These are phyloP conservation scores for Colletotrichum sp. DNA, from an alignment of 2,329 filamentous ascomycete species.

Conservation along the genomic window DNA sequence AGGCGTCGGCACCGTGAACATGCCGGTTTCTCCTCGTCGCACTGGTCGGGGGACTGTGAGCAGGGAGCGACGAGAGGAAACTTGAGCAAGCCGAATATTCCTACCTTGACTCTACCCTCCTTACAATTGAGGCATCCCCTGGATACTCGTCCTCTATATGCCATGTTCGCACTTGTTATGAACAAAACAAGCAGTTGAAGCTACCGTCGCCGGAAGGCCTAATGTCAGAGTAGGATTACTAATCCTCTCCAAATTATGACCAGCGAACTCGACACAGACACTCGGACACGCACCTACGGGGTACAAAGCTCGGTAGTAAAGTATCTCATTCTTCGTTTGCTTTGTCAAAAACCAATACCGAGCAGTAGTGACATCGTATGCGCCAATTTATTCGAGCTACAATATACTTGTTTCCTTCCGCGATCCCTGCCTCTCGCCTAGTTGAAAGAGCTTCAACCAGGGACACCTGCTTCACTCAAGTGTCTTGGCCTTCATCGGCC, in stretches of 20 bases:
- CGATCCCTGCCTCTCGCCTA: not conserved
- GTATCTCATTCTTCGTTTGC: not conserved
- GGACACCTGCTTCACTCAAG: not conserved
- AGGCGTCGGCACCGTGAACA: not conserved
- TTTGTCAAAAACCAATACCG: not conserved
- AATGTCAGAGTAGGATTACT: too few species aligned
- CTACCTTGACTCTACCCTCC: not conserved
- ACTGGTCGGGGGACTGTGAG: not conserved
- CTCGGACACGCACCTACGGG: not conserved
- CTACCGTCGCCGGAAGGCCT: not conserved
- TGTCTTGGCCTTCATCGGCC: not conserved
- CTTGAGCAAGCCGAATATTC: not conserved
- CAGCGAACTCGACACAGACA: not conserved
- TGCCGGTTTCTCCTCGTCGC: not conserved
- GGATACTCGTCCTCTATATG: not conserved
- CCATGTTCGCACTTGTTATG: not conserved
- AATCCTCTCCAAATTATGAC: not conserved
- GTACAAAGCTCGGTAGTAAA: not conserved
- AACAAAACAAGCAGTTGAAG: not conserved
- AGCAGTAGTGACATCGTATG: not conserved
- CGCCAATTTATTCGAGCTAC: not conserved
- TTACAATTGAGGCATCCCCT: not conserved
- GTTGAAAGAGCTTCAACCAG: not conserved
- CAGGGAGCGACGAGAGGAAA: not conserved
- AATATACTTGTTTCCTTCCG: not conserved